Evolutionary conservation across 495 filamentous ascomycete genomes (phyloP).

Genomic region (Hypoxylon intermedium): DNA sequence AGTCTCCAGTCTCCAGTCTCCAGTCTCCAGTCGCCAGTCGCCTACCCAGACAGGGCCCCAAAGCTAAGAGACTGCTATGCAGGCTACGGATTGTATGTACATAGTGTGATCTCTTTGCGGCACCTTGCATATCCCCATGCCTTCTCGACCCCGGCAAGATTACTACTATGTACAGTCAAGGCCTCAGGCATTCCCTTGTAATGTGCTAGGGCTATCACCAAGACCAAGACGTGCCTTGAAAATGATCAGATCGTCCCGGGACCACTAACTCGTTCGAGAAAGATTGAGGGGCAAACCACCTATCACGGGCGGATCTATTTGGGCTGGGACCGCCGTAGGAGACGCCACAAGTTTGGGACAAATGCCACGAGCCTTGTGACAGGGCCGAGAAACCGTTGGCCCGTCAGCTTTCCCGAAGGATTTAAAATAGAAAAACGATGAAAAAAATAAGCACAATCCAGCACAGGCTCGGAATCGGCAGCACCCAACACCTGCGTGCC

Average conservation of each 20-base stretch:
- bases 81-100: conserved; percentile 28
- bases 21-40: too few species aligned
- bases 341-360: conserved; percentile 29
- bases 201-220: conserved; percentile 37
- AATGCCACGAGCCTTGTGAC: conserved; percentile 25
- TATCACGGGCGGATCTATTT: conserved; percentile 14
- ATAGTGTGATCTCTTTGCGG: conserved; percentile 41
- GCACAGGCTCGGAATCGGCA: conserved; percentile 24
- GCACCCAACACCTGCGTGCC: conserved; percentile 31
- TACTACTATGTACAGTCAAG: conserved; percentile 24
- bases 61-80: conserved; percentile 29
- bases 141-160: conserved; percentile 31
- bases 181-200: conserved; percentile 22
- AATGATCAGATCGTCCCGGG: conserved; percentile 38
- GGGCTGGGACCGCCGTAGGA: conserved; percentile 18
- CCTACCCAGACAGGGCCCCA: conserved; percentile 14
- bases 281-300: conserved; percentile 33
- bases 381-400: conserved; percentile 11
- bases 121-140: conserved; percentile 41
- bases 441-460: conserved; percentile 14
- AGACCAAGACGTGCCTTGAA: conserved; percentile 36
- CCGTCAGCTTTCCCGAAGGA: conserved; percentile 7
- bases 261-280: conserved; percentile 39
- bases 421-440: conserved; percentile 3
- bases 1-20: too few species aligned